Evolutionary conservation across 495 filamentous ascomycete species (phyloP), one percentile per base, ranked within the genome.

Genomic region (Penicillium arizonense): DNA sequence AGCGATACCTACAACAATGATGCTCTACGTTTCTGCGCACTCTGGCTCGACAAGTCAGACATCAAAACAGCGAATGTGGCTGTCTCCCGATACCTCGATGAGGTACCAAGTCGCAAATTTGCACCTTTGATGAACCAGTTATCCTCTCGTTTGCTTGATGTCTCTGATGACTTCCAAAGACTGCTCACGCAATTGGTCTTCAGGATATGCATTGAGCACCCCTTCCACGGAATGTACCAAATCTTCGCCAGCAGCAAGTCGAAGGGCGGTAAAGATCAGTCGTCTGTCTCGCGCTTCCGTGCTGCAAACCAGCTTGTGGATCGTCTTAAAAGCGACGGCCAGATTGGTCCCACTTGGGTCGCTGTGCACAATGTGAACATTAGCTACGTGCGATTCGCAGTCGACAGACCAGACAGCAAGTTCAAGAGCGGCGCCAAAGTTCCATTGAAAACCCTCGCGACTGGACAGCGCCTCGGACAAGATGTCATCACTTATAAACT

Each of bases 211-310:
- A 75, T 77, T 9, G 91, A 99, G 23, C 94, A 99, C 67, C 94
- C 94, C 1, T 95, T 91, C 68, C 94, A 99, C 61, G 89, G 89
- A 36, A 92, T 96, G 85, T 93, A 97, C 63, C 91, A 97, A 47
- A 90, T 99, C 18, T 95, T 90, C 72, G 86, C 91, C 7, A 85
- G 86, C 32, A 85, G 78, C 49, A 90, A 82, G 59, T 83, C 81
- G 14, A 82, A 79, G 57, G 74, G 77, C 33, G 73, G 81, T 30
- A 83, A 87, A 57, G 93, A 97, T 50, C 81, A 87, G 26, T 76
- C 84, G 5, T 86, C 89, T 18, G 64, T 84, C 35, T 87, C 87
- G 20, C 83, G 95, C 44, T 81, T 84, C 57, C 71, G 72, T 44
- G 91, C 92, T 24, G 91, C 90, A 9, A 78, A 73, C 11, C 80